These are phyloP conservation scores for Gossypium gossypioides DNA, from an alignment of 441 rosid species.

Conservation along the genomic window DNA sequence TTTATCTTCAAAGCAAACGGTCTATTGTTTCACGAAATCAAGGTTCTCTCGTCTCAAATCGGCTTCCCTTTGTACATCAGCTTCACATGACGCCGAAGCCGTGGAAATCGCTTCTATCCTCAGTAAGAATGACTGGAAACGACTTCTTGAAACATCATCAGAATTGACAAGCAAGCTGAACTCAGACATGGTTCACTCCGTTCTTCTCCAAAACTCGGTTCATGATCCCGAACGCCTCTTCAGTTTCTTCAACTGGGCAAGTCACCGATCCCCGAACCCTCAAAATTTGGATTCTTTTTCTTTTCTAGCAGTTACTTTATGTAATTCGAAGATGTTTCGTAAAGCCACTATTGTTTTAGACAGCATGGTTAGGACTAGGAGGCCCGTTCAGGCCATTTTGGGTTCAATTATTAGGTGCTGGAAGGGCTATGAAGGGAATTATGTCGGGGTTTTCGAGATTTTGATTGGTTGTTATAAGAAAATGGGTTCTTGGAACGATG, in stretches of 20 bases:
- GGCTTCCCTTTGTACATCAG: background rate
- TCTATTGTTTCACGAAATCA: background rate
- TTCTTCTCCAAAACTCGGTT: slow-evolving; percentile 35
- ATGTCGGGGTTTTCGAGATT: slow-evolving; percentile 33
- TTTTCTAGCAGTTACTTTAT: slow-evolving; percentile 38
- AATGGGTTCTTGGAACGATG: slow-evolving; percentile 39
- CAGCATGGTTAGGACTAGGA: slow-evolving; percentile 35
- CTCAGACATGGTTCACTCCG: slow-evolving; percentile 55
- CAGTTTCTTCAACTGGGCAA: slow-evolving; percentile 56
- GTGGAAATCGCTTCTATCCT: slow-evolving; percentile 39
- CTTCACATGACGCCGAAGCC: slow-evolving; percentile 22
- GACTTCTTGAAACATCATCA: slow-evolving; percentile 28
- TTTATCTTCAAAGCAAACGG: background rate
- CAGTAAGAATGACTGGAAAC: slow-evolving; percentile 38
- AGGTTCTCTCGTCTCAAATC: background rate
- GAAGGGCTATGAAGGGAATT: slow-evolving; percentile 22
- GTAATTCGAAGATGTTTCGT: slow-evolving; percentile 35
- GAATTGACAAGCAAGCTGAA: slow-evolving; percentile 29
- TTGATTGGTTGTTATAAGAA: slow-evolving; percentile 49
- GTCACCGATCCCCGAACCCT: slow-evolving; percentile 24
- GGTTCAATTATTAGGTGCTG: slow-evolving; percentile 35
- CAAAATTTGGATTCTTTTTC: slow-evolving; percentile 48
- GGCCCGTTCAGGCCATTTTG: slow-evolving; percentile 36
- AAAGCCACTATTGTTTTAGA: slow-evolving; percentile 33
- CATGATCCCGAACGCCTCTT: slow-evolving; percentile 47